A percentile compares a stretch with the other conserved stretches of the same genome.
phyloP scores from a whole-genome alignment of 2,329 filamentous ascomycete species.

The Calycina herbarum region DNA sequence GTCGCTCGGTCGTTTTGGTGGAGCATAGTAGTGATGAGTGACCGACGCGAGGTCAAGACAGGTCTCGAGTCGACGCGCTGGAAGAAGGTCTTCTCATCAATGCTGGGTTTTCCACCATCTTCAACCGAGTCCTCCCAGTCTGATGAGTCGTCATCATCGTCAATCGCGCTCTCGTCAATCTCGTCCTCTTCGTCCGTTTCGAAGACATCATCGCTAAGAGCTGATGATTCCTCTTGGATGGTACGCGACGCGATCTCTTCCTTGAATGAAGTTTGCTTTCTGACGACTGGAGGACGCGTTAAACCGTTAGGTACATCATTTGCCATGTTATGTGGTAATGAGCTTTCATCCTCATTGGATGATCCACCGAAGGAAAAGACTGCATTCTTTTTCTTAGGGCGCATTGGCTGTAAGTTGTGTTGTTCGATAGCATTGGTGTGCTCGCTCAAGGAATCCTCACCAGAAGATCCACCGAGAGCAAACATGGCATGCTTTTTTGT shows the following conservation, averaged over 20 bases:
- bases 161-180: slow-evolving; percentile 80
- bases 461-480: slow-evolving; percentile 43
- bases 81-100: slow-evolving; percentile 80
- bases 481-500: slow-evolving; percentile 59
- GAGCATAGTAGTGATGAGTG: slow-evolving; percentile 86
- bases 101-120: slow-evolving; percentile 79
- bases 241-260: slow-evolving; percentile 70
- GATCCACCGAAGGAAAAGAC: slow-evolving; percentile 75
- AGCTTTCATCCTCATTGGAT: slow-evolving; percentile 81
- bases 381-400: slow-evolving; percentile 53
- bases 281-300: slow-evolving; percentile 47
- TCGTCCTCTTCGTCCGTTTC: slow-evolving; percentile 66
- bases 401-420: slow-evolving; percentile 24
- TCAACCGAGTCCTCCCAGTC: slow-evolving; percentile 68
- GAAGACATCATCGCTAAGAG: slow-evolving; percentile 54
- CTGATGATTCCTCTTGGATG: slow-evolving; percentile 57
- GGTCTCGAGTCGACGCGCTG: slow-evolving; percentile 86
- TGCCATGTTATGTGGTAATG: slow-evolving; percentile 53
- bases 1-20: slow-evolving; percentile 73
- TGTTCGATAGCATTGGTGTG: slow-evolving; percentile 33
- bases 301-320: slow-evolving; percentile 56
- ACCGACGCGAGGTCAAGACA: slow-evolving; percentile 81
- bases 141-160: slow-evolving; percentile 62
- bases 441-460: slow-evolving; percentile 40
- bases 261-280: slow-evolving; percentile 82